phyloP scores from a whole-genome alignment of 2,329 filamentous ascomycete genomes.

The Westerdykella ornata region DNA sequence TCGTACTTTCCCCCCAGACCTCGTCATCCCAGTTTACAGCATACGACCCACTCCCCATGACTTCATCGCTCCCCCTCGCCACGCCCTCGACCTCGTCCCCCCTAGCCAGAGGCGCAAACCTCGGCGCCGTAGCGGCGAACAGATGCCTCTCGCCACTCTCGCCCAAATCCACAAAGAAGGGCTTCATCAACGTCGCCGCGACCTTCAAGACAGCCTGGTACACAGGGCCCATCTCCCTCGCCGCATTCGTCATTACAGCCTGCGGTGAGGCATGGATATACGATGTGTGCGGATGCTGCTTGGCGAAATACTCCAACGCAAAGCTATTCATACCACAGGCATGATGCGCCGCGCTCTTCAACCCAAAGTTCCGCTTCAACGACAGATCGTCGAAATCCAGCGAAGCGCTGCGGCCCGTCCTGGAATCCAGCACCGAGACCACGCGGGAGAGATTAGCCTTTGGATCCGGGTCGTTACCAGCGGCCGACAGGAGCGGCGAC shows the following conservation, averaged over 20 bases:
- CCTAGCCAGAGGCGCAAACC: conserved; percentile 15
- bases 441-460: conserved; percentile 21
- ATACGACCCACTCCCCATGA: conserved; percentile 23
- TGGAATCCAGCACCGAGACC: conserved; percentile 26
- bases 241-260: conserved; percentile 17
- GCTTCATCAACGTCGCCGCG: conserved; percentile 7
- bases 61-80: conserved; percentile 18
- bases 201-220: conserved; percentile 4
- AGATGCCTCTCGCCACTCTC: conserved; percentile 34
- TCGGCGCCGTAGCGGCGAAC: conserved; percentile 23
- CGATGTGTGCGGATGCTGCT: conserved; percentile 13
- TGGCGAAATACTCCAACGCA: conserved; percentile 21
- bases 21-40: conserved; percentile 22
- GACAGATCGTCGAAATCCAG: conserved; percentile 22
- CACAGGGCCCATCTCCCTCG: conserved; percentile 9
- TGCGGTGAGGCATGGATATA: conserved; percentile 28
- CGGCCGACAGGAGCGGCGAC: conserved; percentile 28
- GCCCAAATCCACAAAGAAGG: conserved; percentile 12
- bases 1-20: conserved; percentile 12
- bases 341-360: conserved; percentile 20
- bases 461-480: conserved; percentile 10
- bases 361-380: conserved; percentile 20
- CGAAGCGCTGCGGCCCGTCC: conserved; percentile 8
- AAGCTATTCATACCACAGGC: conserved; percentile 24
- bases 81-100: conserved; percentile 6